phyloP scores from a whole-genome alignment of 208 protist genomes.

The Leishmania tropica region DNA sequence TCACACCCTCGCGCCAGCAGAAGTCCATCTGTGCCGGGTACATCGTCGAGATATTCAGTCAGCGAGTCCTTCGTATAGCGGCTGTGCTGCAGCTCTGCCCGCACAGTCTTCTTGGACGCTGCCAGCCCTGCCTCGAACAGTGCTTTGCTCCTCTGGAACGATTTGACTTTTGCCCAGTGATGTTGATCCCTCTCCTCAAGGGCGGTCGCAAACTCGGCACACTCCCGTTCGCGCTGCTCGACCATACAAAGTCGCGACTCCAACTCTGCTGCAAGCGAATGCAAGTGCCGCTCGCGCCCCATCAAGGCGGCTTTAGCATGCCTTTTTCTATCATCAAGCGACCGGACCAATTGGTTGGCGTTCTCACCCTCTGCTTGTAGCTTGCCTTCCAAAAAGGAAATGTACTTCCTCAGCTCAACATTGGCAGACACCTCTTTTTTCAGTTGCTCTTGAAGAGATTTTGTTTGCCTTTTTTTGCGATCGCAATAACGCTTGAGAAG shows the following conservation, averaged over 20 bases:
- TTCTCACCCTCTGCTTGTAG: slow-evolving; percentile 1
- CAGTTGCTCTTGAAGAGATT: slow-evolving; percentile 9
- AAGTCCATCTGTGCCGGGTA: background rate
- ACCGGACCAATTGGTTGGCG: background rate
- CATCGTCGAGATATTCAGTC: slow-evolving; percentile 1
- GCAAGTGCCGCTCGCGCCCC: background rate
- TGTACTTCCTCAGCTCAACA: slow-evolving; percentile 22
- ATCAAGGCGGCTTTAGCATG: background rate
- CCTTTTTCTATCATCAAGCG: background rate
- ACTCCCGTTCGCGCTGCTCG: slow-evolving; percentile 14
- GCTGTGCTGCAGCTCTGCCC: slow-evolving; percentile 7
- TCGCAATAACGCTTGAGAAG: slow-evolving; percentile 22
- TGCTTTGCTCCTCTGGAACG: slow-evolving; percentile 6
- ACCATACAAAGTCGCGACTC: slow-evolving; percentile 7
- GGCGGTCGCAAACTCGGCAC: background rate
- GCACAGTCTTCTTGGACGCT: slow-evolving; percentile 5
- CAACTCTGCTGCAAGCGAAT: background rate
- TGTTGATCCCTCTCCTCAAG: slow-evolving; percentile 13
- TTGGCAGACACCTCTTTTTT: slow-evolving; percentile 22
- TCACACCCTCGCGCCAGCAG: slow-evolving; percentile 4
- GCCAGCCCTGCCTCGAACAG: slow-evolving; percentile 12
- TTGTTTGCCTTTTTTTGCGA: slow-evolving; percentile 12
- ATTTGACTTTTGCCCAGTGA: slow-evolving; percentile 7
- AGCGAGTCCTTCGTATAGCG: background rate
- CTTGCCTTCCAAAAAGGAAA: slow-evolving; percentile 18